Percentiles rank a stretch among this genome's conserved stretches.
These are phyloP conservation scores for Candida morakotiae DNA, from an alignment of 805 yeast genomes.

Conservation along the genomic window DNA sequence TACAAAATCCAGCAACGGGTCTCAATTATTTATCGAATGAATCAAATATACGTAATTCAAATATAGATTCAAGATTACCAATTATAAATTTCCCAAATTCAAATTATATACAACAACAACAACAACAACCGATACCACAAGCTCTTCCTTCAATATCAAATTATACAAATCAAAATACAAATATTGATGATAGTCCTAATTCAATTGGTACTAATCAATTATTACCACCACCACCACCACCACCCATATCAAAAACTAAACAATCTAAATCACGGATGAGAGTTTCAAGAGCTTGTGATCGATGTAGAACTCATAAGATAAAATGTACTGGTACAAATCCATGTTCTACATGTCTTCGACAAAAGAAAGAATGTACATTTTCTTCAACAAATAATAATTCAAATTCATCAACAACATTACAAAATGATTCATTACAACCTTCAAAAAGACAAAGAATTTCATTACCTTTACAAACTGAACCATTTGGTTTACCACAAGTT, in stretches of 20 bases:
- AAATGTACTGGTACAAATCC: constrained; percentile 55
- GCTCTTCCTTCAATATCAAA: no score
- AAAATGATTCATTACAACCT: constrained; percentile 8
- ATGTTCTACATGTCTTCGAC: constrained; percentile 43
- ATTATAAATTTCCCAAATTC: no score
- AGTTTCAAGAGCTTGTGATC: constrained; percentile 52
- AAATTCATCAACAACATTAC: neutral
- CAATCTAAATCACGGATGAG: constrained; percentile 26
- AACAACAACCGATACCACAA: no score
- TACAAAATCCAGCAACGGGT: neutral
- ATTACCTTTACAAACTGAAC: constrained; percentile 8
- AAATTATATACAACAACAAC: neutral
- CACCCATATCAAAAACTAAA: no score
- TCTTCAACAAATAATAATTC: constrained; percentile 4
- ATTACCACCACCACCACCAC: no score
- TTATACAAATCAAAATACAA: neutral
- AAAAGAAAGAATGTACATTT: constrained; percentile 31
- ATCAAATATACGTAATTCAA: constrained; percentile 2
- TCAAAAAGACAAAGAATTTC: constrained; percentile 12
- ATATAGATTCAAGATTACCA: neutral
- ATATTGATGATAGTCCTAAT: no score
- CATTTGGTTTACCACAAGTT: constrained; percentile 18
- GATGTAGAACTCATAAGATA: constrained; percentile 52
- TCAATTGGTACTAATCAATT: no score
- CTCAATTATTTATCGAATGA: constrained; percentile 4